phyloP scores from a whole-genome alignment of 495 filamentous ascomycete genomes.

The Clohesyomyces aquaticus region DNA sequence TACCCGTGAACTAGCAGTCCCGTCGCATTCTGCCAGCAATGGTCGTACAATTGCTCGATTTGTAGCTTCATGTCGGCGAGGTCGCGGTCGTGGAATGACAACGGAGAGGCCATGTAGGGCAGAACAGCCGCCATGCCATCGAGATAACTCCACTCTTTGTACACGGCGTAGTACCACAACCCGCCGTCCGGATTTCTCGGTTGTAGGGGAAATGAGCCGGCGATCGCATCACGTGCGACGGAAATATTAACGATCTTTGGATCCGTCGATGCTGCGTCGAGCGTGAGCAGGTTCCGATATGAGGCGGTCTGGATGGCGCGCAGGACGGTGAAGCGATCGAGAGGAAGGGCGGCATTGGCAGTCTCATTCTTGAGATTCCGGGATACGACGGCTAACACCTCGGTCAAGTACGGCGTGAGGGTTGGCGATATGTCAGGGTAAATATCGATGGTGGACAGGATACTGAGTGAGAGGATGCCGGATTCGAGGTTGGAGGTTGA shows the following conservation, averaged over 20 bases:
- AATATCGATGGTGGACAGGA: neutral
- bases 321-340: neutral
- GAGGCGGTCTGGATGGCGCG: neutral
- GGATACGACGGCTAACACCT: neutral
- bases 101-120: slow-evolving; percentile 53
- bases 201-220: slow-evolving; percentile 54
- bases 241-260: neutral
- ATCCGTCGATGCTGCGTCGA: neutral
- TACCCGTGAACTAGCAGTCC: slow-evolving; percentile 6
- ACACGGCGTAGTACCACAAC: slow-evolving; percentile 57
- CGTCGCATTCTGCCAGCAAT: slow-evolving; percentile 5
- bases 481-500: neutral
- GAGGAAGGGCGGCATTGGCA: neutral
- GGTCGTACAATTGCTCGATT: neutral
- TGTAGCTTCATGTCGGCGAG: neutral
- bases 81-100: slow-evolving; percentile 12
- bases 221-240: slow-evolving; percentile 45
- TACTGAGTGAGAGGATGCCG: neutral
- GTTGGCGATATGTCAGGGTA: neutral
- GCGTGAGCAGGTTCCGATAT: neutral
- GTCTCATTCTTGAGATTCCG: neutral
- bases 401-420: neutral
- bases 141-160: slow-evolving; percentile 62
- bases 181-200: slow-evolving; percentile 54
- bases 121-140: slow-evolving; percentile 60